phyloP scores from a whole-genome alignment of 1,284 basidiomycete genomes.

The Butyriboletus pseudospeciosus region DNA sequence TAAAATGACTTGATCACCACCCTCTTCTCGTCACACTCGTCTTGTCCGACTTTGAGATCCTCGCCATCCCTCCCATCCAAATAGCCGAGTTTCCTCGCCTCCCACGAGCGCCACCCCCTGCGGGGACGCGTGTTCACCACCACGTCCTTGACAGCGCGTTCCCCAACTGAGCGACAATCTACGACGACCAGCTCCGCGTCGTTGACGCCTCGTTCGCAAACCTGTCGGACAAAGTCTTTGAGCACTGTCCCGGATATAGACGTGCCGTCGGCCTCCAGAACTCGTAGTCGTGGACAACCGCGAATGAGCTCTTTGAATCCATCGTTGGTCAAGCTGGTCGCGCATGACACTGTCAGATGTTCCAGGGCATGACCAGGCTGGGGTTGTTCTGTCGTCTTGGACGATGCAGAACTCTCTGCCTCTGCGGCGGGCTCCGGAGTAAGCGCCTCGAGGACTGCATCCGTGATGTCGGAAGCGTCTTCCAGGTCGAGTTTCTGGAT shows the following conservation, averaged over 20 bases:
- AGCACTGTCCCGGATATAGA: constrained; percentile 60
- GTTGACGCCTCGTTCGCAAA: constrained; percentile 43
- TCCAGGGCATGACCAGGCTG: constrained; percentile 64
- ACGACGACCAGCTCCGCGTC: constrained; percentile 62
- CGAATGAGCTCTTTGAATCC: constrained; percentile 63
- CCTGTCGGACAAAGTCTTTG: constrained; percentile 61
- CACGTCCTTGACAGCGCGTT: constrained; percentile 59
- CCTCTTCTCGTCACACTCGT: constrained; percentile 68
- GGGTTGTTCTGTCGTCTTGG: constrained; percentile 5
- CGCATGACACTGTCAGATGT: constrained; percentile 70
- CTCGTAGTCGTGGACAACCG: constrained; percentile 55
- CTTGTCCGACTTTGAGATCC: constrained; percentile 59
- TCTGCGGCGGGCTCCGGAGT: constrained; percentile 43
- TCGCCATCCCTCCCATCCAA: constrained; percentile 65
- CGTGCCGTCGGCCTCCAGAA: constrained; percentile 79
- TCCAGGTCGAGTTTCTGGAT: constrained; percentile 82
- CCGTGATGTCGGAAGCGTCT: constrained; percentile 71
- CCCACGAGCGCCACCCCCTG: constrained; percentile 66
- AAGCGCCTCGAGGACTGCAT: constrained; percentile 62
- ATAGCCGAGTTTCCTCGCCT: constrained; percentile 60
- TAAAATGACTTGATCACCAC: constrained; percentile 83
- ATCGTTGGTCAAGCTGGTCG: constrained; percentile 57
- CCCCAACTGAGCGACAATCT: constrained; percentile 71
- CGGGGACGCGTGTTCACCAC: constrained; percentile 58
- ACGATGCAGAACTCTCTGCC: background rate